Conservation (phyloP, 352 stramenopile genomes). For the Phytophthora brassicae region DNA sequence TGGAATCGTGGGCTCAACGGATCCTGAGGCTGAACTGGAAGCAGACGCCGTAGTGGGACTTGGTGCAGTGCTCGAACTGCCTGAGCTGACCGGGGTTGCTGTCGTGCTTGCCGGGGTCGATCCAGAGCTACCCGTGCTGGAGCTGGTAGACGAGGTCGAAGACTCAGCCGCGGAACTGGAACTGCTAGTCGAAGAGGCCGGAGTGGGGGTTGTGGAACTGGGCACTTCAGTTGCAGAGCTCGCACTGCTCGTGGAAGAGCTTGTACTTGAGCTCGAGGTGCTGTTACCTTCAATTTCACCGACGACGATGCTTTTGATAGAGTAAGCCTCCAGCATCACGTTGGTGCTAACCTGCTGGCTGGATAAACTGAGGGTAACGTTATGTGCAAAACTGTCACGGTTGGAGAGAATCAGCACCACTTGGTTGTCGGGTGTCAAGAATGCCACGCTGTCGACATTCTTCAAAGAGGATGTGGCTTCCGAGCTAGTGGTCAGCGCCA, state of each 20-base stretch:
- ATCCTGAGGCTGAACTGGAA: constrained; percentile 10
- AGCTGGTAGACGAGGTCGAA: too few species aligned
- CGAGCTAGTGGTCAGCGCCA: constrained; percentile 33
- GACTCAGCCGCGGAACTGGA: too few species aligned
- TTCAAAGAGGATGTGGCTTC: constrained; percentile 30
- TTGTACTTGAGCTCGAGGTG: constrained; percentile 7
- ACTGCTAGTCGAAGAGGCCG: background rate
- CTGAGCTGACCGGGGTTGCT: background rate
- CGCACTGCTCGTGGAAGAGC: background rate
- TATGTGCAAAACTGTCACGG: constrained; percentile 42
- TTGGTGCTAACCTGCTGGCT: constrained; percentile 37
- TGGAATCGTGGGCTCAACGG: constrained; percentile 21
- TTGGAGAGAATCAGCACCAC: constrained; percentile 53
- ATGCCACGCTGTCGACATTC: constrained; percentile 52
- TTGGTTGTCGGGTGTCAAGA: constrained; percentile 51
- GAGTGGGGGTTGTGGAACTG: constrained; percentile 4
- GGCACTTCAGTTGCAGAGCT: constrained; percentile 17
- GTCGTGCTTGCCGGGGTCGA: too few species aligned
- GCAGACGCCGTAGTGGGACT: background rate
- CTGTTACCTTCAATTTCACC: constrained; percentile 30
- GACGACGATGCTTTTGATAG: constrained; percentile 53
- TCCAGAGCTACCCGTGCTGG: background rate
- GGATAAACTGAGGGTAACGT: constrained; percentile 40
- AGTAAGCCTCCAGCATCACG: constrained; percentile 43
- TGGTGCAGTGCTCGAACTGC: background rate